Evolutionary conservation across 371 early-diverging fungal species (phyloP).

Genomic region (Apophysomyces ossiformis): DNA sequence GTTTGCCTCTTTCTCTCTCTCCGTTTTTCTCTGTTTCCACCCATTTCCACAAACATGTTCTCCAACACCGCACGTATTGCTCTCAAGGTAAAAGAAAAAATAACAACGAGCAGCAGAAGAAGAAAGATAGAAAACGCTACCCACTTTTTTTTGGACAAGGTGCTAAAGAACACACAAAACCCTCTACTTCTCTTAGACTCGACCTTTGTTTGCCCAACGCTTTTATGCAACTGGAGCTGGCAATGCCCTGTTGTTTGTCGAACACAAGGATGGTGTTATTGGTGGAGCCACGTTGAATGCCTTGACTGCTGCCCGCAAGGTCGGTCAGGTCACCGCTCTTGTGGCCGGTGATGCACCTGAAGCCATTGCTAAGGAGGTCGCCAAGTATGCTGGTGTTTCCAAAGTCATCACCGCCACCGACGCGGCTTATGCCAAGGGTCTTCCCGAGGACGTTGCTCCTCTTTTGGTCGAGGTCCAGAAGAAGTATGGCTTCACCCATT

Average conservation of each 20-base stretch:
- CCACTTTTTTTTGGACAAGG: neutral
- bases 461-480: slow-evolving; percentile 78
- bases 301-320: slow-evolving; percentile 84
- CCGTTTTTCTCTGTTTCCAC: neutral
- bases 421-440: slow-evolving; percentile 75
- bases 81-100: slow-evolving; percentile 17
- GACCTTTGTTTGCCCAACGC: slow-evolving; percentile 47
- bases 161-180: neutral
- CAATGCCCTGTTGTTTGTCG: slow-evolving; percentile 86
- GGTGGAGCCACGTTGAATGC: slow-evolving; percentile 85
- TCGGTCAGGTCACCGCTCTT: slow-evolving; percentile 84
- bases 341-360: slow-evolving; percentile 87
- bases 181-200: slow-evolving; percentile 28
- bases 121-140: neutral
- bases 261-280: slow-evolving; percentile 83
- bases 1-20: neutral
- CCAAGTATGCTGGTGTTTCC: slow-evolving; percentile 74
- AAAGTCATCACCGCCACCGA: slow-evolving; percentile 88
- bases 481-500: slow-evolving; percentile 79
- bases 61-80: slow-evolving; percentile 20
- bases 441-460: slow-evolving; percentile 86
- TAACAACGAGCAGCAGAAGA: neutral
- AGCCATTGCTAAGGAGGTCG: slow-evolving; percentile 69
- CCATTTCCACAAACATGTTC: slow-evolving; percentile 14
- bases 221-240: slow-evolving; percentile 64